Conservation (phyloP, 805 yeast species). For the Ogataea pini region DNA sequence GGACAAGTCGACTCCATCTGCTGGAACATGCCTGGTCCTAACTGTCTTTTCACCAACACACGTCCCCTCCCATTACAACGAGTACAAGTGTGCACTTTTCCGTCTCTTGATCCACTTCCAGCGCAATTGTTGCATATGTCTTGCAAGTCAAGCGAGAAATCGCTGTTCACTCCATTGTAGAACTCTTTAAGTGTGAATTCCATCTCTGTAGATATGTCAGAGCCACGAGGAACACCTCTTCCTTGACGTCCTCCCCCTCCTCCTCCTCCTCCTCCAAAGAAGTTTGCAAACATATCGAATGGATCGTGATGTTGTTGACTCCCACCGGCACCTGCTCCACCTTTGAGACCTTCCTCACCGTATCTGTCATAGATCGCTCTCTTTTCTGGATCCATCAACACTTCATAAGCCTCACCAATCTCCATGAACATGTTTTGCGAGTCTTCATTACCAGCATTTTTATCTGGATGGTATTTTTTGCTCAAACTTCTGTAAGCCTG, state of each 20-base stretch:
- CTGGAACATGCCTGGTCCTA: slow-evolving; percentile 91
- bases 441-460: slow-evolving; percentile 77
- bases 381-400: slow-evolving; percentile 71
- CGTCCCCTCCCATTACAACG: slow-evolving; percentile 79
- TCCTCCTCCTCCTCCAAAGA: slow-evolving; percentile 52
- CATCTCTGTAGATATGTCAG: slow-evolving; percentile 55
- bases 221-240: slow-evolving; percentile 55
- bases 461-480: slow-evolving; percentile 92
- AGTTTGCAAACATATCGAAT: slow-evolving; percentile 61
- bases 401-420: slow-evolving; percentile 91
- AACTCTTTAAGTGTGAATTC: slow-evolving; percentile 62
- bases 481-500: slow-evolving; percentile 80
- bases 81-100: slow-evolving; percentile 61
- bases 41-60: slow-evolving; percentile 60
- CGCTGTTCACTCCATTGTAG: slow-evolving; percentile 65
- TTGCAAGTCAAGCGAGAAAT: slow-evolving; percentile 65
- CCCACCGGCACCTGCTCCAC: slow-evolving; percentile 48
- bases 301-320: slow-evolving; percentile 34
- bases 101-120: slow-evolving; percentile 87
- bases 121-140: slow-evolving; percentile 75
- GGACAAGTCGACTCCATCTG: slow-evolving; percentile 80
- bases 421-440: slow-evolving; percentile 88
- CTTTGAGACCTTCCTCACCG: slow-evolving; percentile 74
- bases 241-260: slow-evolving; percentile 23
- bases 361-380: slow-evolving; percentile 66